These are phyloP conservation scores for Phytophthora fragariaefolia DNA, from an alignment of 352 stramenopile genomes.

Conservation along the genomic window DNA sequence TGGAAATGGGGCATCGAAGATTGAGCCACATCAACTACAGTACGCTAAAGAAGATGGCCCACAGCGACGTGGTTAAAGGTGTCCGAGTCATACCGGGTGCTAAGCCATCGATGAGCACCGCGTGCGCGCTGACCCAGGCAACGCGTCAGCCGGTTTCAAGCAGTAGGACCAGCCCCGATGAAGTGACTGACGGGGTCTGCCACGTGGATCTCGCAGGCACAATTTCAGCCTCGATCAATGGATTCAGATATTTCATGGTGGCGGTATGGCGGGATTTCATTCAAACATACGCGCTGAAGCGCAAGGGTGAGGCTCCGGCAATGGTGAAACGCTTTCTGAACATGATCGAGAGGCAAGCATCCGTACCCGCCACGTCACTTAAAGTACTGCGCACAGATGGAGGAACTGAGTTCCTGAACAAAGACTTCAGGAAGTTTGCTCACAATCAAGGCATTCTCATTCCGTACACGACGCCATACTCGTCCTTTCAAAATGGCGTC, in stretches of 20 bases:
- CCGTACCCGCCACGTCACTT: not conserved
- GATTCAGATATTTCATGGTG: conserved; percentile 6
- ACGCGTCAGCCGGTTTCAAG: not conserved
- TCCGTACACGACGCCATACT: conserved; percentile 5
- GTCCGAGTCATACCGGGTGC: not conserved
- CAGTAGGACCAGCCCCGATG: not conserved
- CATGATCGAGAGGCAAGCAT: conserved; percentile 4
- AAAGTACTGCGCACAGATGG: conserved; percentile 2
- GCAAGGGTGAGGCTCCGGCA: not conserved
- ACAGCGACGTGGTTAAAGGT: not conserved
- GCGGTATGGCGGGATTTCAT: conserved; percentile 3
- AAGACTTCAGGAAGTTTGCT: not conserved
- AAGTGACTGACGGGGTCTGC: not conserved
- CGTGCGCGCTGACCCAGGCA: not conserved
- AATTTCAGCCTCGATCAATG: not conserved
- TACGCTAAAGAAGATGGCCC: not conserved
- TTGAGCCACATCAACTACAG: not conserved
- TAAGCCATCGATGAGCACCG: not conserved
- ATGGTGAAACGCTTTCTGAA: not conserved
- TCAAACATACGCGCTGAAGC: not conserved
- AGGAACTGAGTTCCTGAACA: conserved; percentile 13
- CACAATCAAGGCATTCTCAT: not conserved
- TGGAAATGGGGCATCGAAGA: not conserved
- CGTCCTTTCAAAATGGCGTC: conserved; percentile 6
- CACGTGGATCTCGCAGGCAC: not conserved